These are phyloP conservation scores for Tephrocybe sp. DNA, from an alignment of 768 basidiomycete genomes.

Conservation along the genomic window DNA sequence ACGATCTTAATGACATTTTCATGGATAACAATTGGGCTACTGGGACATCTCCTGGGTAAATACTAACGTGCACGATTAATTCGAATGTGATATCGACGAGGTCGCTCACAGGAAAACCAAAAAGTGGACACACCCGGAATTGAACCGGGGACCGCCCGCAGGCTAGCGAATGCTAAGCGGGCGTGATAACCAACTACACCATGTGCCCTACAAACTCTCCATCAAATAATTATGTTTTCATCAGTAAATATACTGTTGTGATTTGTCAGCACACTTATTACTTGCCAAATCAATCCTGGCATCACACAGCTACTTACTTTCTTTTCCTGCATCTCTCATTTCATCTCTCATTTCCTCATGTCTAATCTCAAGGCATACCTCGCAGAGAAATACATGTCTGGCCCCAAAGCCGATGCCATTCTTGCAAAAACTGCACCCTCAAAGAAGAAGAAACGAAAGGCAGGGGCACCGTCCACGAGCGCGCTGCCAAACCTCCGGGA, in stretches of 20 bases:
- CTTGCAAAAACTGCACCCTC: conserved; percentile 58
- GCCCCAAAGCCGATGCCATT: conserved; percentile 94
- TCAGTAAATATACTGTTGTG: neutral
- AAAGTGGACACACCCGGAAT: conserved; percentile 15
- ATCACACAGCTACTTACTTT: no score
- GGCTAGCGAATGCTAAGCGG: conserved; percentile 17
- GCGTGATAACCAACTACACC: conserved; percentile 18
- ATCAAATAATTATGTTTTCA: neutral
- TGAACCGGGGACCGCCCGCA: conserved; percentile 17
- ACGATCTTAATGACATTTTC: no score
- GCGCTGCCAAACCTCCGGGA: conserved; percentile 47
- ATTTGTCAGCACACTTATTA: conserved; percentile 9
- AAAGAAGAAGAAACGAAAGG: conserved; percentile 82
- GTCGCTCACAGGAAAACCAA: neutral
- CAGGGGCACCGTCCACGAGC: conserved; percentile 19
- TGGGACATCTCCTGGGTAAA: no score
- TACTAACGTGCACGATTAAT: no score
- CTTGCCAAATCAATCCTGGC: no score
- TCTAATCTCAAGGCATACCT: conserved; percentile 76
- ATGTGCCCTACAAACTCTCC: conserved; percentile 7
- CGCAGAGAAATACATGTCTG: conserved; percentile 93
- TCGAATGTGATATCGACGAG: no score
- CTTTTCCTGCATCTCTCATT: no score
- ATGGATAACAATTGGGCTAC: no score
- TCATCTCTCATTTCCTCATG: conserved; percentile 32